A percentile compares a stretch with the other conserved stretches of the same genome.
phyloP scores from a whole-genome alignment of 2,329 filamentous ascomycete species.

The Calonectria naviculata region DNA sequence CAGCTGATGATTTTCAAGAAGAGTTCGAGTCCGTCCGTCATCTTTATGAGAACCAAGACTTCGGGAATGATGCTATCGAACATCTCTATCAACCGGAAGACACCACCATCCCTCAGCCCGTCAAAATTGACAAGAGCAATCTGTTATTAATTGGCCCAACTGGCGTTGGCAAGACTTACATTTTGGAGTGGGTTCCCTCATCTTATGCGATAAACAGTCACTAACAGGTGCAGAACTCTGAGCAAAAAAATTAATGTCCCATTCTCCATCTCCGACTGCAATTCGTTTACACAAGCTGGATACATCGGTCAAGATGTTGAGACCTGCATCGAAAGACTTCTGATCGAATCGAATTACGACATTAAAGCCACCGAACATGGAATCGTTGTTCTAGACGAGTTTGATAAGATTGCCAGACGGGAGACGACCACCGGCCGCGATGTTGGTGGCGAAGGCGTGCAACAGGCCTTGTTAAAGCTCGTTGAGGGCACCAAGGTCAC shows the following conservation, averaged over 20 bases:
- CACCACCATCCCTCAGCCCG: slow-evolving; percentile 51
- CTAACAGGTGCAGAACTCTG: slow-evolving; percentile 73
- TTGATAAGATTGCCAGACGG: slow-evolving; percentile 94
- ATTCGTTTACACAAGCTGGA: slow-evolving; percentile 93
- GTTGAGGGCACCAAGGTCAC: slow-evolving; percentile 96
- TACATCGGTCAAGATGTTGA: slow-evolving; percentile 99
- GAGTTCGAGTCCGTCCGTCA: slow-evolving; percentile 63
- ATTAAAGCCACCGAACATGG: slow-evolving; percentile 86
- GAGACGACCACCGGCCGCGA: slow-evolving; percentile 92
- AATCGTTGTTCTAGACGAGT: slow-evolving; percentile 95
- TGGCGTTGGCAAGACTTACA: slow-evolving; percentile 96
- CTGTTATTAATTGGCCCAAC: slow-evolving; percentile 91
- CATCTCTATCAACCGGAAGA: slow-evolving; percentile 64
- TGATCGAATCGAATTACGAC: slow-evolving; percentile 92
- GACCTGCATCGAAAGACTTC: slow-evolving; percentile 88
- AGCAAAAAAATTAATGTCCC: slow-evolving; percentile 95
- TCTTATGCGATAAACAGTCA: slow-evolving; percentile 30
- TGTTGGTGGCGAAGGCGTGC: slow-evolving; percentile 95
- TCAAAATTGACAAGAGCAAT: slow-evolving; percentile 96
- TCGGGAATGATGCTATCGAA: slow-evolving; percentile 48
- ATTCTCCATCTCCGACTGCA: slow-evolving; percentile 95
- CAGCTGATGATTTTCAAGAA: slow-evolving; percentile 58
- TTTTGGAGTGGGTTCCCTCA: slow-evolving; percentile 69
- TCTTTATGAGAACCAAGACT: slow-evolving; percentile 49
- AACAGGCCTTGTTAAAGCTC: slow-evolving; percentile 94